Evolutionary conservation across 805 yeast genomes (phyloP).

Genomic region (Barnettozyma californica): DNA sequence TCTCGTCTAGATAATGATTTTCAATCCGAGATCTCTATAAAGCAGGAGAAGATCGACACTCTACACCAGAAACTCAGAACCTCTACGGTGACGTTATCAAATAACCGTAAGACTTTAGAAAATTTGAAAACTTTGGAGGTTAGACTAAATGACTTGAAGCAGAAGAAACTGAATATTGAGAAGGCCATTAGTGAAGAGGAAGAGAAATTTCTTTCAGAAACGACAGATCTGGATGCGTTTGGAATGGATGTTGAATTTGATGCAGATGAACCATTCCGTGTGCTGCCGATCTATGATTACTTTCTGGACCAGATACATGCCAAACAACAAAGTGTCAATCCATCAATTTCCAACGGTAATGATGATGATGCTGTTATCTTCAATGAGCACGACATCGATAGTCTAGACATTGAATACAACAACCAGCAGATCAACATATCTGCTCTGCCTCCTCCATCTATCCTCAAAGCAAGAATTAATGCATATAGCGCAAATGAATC

Average conservation of each 20-base stretch:
- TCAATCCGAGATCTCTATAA: slow-evolving; percentile 47
- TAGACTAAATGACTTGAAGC: slow-evolving; percentile 44
- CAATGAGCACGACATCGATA: slow-evolving; percentile 7
- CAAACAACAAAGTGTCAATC: neutral
- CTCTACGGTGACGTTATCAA: slow-evolving; percentile 47
- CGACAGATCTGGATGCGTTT: slow-evolving; percentile 33
- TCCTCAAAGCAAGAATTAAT: slow-evolving; percentile 69
- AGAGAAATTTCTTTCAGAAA: slow-evolving; percentile 41
- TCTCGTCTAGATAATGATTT: slow-evolving; percentile 52
- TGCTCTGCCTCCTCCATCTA: slow-evolving; percentile 31
- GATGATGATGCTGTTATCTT: slow-evolving; percentile 5
- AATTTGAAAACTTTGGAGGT: slow-evolving; percentile 42
- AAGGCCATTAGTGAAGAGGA: slow-evolving; percentile 64
- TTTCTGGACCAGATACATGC: slow-evolving; percentile 35
- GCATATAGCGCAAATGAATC: slow-evolving; percentile 74
- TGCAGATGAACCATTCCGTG: slow-evolving; percentile 89
- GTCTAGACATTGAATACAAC: slow-evolving; percentile 8
- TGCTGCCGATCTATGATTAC: slow-evolving; percentile 52
- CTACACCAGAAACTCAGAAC: slow-evolving; percentile 53
- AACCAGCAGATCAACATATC: slow-evolving; percentile 21
- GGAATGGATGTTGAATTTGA: slow-evolving; percentile 56
- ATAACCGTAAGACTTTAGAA: slow-evolving; percentile 44
- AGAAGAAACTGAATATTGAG: slow-evolving; percentile 51
- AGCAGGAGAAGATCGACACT: slow-evolving; percentile 45
- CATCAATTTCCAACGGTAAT: neutral